These are phyloP conservation scores for Cladophialophora psammophila DNA, from an alignment of 2,329 filamentous ascomycete species.

Conservation along the genomic window DNA sequence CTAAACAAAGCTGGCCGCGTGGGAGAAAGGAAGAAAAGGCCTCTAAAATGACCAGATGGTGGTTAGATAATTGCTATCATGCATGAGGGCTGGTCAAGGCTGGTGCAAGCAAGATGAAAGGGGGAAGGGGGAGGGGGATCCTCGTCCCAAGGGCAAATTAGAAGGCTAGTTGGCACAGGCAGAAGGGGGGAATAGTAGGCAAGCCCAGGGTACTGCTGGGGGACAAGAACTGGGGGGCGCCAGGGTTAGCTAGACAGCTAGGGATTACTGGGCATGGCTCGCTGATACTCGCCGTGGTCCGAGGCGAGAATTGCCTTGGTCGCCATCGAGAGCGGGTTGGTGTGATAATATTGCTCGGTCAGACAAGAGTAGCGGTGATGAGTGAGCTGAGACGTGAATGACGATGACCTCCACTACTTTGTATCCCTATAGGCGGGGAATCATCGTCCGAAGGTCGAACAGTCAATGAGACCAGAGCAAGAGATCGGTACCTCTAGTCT, in stretches of 20 bases:
- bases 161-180: not conserved
- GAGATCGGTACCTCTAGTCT: conserved; percentile 12
- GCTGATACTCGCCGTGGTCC: too few species aligned
- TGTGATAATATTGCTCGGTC: not conserved
- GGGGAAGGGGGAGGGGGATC: not conserved
- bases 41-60: conserved; percentile 9
- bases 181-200: not conserved
- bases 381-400: not conserved
- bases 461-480: conserved; percentile 1
- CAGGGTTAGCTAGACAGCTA: not conserved
- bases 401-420: not conserved
- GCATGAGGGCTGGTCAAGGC: conserved; percentile 9
- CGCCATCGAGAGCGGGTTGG: not conserved
- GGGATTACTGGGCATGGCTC: not conserved
- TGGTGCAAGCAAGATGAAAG: not conserved
- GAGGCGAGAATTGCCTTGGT: conserved; percentile 22
- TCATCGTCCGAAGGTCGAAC: not conserved
- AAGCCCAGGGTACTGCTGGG: not conserved
- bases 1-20: conserved; percentile 8
- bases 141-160: too few species aligned
- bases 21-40: conserved; percentile 8
- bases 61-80: conserved; percentile 7
- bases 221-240: not conserved
- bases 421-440: not conserved
- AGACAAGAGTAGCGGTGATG: not conserved